Evolutionary conservation across 2,329 filamentous ascomycete species (phyloP), one percentile per base, ranked within the genome.

Genomic region (Claviceps monticola): DNA sequence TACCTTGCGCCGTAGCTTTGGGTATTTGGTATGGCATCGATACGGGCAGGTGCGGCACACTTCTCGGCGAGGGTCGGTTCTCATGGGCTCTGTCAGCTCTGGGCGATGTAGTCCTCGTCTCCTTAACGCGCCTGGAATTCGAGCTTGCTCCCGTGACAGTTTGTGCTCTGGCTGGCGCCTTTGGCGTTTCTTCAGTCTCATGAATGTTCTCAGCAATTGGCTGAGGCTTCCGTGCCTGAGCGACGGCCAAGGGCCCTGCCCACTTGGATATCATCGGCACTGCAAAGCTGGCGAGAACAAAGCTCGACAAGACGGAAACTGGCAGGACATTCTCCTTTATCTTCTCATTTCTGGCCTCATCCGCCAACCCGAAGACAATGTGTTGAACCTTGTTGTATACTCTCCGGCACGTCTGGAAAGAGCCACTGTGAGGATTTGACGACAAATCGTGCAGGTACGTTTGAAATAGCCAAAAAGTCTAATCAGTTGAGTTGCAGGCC

Each of bases 401-500:
- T 61, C 88, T 75, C 54, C 86, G 80, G 63, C 87, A 91, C 48
- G 85, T 91, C 69, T 86, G 83, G 70, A 93, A 93, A 48, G 84
- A 77, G 60, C 83, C 79, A 55, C 84, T 83, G 64, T 85, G 83
- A 2, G 87, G 87, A 53, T 84, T 86, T 61, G 76, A 73, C 51
- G 85, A 79, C 56, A 93, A 79, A 64, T 93, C 88, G 72, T 87
- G 84, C 34, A 93, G 79, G 64, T 93, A 90, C 4, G 86, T 91
- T 69, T 93, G 87, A 67, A 93, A 89, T 49, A 93, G 77, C 87
- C 87, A 93, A 68, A 93, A 93, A 38, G 87, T 91, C 87, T 93
- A 62, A 49, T 56, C 44, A 14, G 3, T 26, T 36, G 37, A 16
- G 46, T 21, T 19, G 23, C 38, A 41, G 42, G 4, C 16, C 42